Base-by-base conservation (phyloP, 371 early-diverging fungal species). In the Circinella minor region DNA sequence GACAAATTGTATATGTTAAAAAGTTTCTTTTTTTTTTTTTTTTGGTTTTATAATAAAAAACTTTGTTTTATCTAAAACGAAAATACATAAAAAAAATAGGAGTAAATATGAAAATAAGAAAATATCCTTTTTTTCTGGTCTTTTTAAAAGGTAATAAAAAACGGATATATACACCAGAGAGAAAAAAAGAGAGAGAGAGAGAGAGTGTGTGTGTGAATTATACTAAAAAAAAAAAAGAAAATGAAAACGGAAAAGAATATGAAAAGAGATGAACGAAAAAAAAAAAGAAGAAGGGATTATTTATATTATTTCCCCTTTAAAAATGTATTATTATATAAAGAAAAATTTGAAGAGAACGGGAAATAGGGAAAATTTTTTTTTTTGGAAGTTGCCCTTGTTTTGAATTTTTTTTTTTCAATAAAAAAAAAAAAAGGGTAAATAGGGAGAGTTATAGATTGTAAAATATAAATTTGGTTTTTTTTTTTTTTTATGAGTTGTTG, bases 401-500 rank as follows among this genome's bases (percentile, higher is more conserved):
- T n/a, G n/a, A n/a, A n/a, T n/a, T n/a, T n/a, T n/a, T n/a, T n/a
- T n/a, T n/a, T 57, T 18, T 57, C 27, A 57, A 34, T 7, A 55
- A 4, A 18, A 17, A 51, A 43, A 51, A 7, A 51, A n/a, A 51
- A 51, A 51, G 51, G 51, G 15, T 51, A 15, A 51, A 43, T 51
- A 51, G 51, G 51, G 51, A 17, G 5, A n/a, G 5, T 8, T 14
- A 15, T 13, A 15, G 51, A 15, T 4, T 13, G 51, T 8, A 57
- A 57, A 43, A 43, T 9, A 9, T 43, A 43, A 9, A 43, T 9
- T 43, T 6, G 11, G 4, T 5, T 57, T 10, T 34, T 47, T 63
- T 63, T 57, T 5, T 57, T 10, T 34, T 47, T 63, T 63, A 63
- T 43, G 63, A 39, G 63, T 63, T 67, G 66, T 61, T 70, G 65